These are phyloP conservation scores for Paspalum notatum DNA, from an alignment of 176 grass and related monocot species.

Conservation along the genomic window DNA sequence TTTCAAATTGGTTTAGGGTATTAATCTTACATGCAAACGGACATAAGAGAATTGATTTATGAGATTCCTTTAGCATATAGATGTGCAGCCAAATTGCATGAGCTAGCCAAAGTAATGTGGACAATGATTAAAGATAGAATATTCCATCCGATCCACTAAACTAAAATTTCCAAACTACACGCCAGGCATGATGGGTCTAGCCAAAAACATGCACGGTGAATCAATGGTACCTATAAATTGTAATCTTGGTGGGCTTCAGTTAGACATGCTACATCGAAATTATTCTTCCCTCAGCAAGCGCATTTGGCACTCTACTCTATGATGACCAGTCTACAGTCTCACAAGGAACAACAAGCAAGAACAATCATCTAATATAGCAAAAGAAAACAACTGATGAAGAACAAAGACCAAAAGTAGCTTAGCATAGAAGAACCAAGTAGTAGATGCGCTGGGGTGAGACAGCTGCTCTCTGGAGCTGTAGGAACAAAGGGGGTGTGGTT, in stretches of 20 bases:
- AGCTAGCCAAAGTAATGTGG: constrained; percentile 27
- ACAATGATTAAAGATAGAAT: constrained; percentile 4
- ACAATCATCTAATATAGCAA: constrained; percentile 30
- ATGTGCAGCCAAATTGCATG: constrained; percentile 15
- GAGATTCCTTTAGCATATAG: constrained; percentile 29
- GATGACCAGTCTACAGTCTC: constrained; percentile 17
- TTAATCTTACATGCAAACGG: no score
- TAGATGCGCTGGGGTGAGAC: constrained; percentile 38
- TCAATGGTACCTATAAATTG: constrained; percentile 52
- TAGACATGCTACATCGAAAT: constrained; percentile 60
- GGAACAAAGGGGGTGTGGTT: not conserved
- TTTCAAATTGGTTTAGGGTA: no score
- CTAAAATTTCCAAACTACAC: not conserved
- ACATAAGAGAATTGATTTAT: not conserved
- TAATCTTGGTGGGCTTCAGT: constrained; percentile 85
- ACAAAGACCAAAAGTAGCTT: constrained; percentile 48
- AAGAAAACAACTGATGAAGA: constrained; percentile 24
- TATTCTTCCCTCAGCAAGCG: constrained; percentile 57
- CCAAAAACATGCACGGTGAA: constrained; percentile 36
- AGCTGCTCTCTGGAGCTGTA: constrained; percentile 40
- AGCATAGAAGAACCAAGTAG: constrained; percentile 38
- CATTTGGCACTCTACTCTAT: not conserved
- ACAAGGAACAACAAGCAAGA: constrained; percentile 18
- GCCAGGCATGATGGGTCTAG: not conserved
- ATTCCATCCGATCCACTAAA: constrained; percentile 7